Evolutionary conservation across 495 filamentous ascomycete species (phyloP), one percentile per base, ranked within the genome.

Genomic region (Penicillium samsonianum): DNA sequence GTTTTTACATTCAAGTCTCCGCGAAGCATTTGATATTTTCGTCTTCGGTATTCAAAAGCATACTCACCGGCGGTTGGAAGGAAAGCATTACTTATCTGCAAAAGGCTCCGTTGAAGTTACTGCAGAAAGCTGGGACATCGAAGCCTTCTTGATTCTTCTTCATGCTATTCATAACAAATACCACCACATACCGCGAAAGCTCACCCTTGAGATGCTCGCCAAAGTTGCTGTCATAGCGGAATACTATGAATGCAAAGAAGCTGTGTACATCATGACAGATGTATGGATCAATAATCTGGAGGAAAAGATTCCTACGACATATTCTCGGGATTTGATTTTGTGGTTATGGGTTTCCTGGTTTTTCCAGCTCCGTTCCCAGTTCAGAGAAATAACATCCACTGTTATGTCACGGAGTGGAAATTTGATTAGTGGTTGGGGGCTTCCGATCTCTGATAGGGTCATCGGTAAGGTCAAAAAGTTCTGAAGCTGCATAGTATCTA

Each of bases 151-250:
- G 37, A 76, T 79, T 50, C 45, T 84, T 7, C 61, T 87, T 53
- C 73, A 79, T 23, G 70, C 79, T 16, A 72, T 86, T 19, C 83
- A 87, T 67, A 59, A 73, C 41, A 72, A 73, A 10, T 73, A 67
- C 14, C 47, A 68, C 20, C 52, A 70, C 5, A 65, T 86, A n/a
- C 80, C 81, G 0, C 48, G 58, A 10, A 47, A 59, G 2, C 35
- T 83, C 3, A 61, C 63, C 14, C 55, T 84, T 2, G 74, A 81
- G 5, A 73, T 73, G 28, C 72, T 85, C 6, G 74, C 76, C 2
- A 72, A 81, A 55, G 66, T 85, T 43, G 73, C 78, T 23, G 67
- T 78, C 5, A 60, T 85, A 25, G 74, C 28, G 28, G 28, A 30
- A 10, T 30, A 30, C 28, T 30, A 30, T 30, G 28, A 30, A 30